Base-by-base conservation (phyloP, 257 asterid species). In the Solanum chiquidenum region DNA sequence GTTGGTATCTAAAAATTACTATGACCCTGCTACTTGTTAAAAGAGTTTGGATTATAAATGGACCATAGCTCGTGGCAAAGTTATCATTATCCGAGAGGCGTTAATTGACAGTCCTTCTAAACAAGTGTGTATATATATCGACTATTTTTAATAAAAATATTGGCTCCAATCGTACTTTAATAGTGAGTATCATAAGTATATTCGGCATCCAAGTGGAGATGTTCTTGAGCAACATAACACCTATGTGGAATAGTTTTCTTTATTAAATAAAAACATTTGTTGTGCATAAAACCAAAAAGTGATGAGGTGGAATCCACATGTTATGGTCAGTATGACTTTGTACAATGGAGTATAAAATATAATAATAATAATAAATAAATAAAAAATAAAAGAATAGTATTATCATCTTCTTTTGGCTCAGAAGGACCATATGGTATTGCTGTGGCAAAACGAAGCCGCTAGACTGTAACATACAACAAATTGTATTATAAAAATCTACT, bases 271-370 rank as follows among this genome's bases (percentile, higher is more conserved):
- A 72, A 72, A 29, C 11, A 29, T 9, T 27, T 46, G 4, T 46
- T 29, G 68, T 29, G 68, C 40, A 25, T 29, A 29, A 62, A 62
- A 46, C 66, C 85, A 77, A 77, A 44, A 68, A 37, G 72, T 4
- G 84, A 69, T 86, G 88, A 86, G 86, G 86, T 80, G 90, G 88
- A 80, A 72, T 79, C 77, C 86, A 88, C 46, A 3, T 87, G 31
- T 3, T 34, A n/a, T 37, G 55, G 44, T 20, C 40, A 58, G 23
- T 35, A 37, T n/a, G 49, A 84, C 71, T 74, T 60, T 37, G 16
- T 25, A 35, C 12, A 37, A 46, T 7, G 7, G 85, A 80, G 21
- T 12, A 11, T 46, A 46, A 42, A n/a, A 27, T 23, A 76, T 14
- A 33, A 72, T 37, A 37, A 37, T 37, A 6, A 37, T 35, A 14